Evolutionary conservation across 345 rosid species (phyloP), one percentile per base, ranked within the genome.

Genomic region (Ceriops tagal): DNA sequence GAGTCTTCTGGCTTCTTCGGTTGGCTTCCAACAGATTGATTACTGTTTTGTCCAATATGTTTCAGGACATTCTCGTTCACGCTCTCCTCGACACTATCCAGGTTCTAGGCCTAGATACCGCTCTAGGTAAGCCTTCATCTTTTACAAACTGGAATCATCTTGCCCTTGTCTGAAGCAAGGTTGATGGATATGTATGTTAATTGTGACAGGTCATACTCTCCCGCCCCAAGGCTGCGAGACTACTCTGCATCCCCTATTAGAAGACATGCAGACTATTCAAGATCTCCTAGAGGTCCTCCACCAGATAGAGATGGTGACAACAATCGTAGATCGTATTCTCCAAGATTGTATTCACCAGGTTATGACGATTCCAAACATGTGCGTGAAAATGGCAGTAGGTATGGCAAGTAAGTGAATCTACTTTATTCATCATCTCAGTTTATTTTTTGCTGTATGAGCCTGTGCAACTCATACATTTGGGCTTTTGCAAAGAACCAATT

Each of bases 41-140:
- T 37, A 27, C 24, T 61, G 21, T 62, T 74, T 31, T 34, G 39
- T 61, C 19, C 39, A 46, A 22, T 70, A 24, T 66, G 31, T 64
- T 51, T 63, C 83, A 93, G 98, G 96, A 59, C 95, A 79, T 68
- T 89, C 97, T 56, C 89, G 84, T 2, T 92, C 98, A 18, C 96
- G 87, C 9, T 93, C 97, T 57, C 95, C 97, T 5, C 90, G 69
- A 73, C 84, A 77, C 69, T 91, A 89, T 30, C 69, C 84, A 0
- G 83, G 86, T 69, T 92, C 99, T 61, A 87, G 96, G 73, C 74
- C 84, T 63, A 84, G 96, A 63, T 85, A 86, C 58, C 92, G 87
- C 67, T 92, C 99, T 13, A 92, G 97, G 99, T 95, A 78, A 73
- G 72, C 55, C 27, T 10, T 74, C 19, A 62, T 58, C 28, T 10